These are phyloP conservation scores for Solanum hybrid DNA, from an alignment of 305 asterid species.

Conservation along the genomic window DNA sequence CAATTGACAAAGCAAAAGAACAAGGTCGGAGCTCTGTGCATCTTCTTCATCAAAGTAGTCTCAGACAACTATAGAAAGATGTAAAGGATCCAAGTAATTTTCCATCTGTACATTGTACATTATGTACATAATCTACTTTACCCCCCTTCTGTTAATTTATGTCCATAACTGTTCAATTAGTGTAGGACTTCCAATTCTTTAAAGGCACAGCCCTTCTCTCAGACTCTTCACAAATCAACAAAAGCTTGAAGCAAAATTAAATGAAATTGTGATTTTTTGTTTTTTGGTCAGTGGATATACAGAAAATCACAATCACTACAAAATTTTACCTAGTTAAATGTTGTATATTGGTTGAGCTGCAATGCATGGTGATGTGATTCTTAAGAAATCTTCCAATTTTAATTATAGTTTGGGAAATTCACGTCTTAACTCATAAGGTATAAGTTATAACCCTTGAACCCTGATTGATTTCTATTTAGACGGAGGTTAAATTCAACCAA, in stretches of 20 bases:
- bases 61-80: slow-evolving; percentile 23
- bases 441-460: background rate
- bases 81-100: background rate
- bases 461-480: background rate
- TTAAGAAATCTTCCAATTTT: background rate
- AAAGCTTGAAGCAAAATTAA: background rate
- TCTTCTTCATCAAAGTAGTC: slow-evolving; percentile 58
- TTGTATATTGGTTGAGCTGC: background rate
- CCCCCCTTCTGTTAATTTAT: background rate
- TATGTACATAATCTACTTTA: background rate
- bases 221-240: background rate
- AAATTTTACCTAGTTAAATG: background rate
- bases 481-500: background rate
- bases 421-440: background rate
- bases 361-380: background rate
- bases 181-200: background rate
- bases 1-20: slow-evolving; percentile 66
- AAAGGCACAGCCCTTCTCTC: background rate
- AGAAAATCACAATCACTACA: background rate
- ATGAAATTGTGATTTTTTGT: background rate
- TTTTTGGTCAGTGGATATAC: background rate
- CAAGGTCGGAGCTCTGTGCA: slow-evolving; percentile 49
- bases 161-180: background rate
- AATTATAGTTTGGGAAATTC: background rate
- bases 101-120: background rate